Base-by-base conservation (phyloP, 139 green algal species). In the Chlamydomonas asymmetrica region DNA sequence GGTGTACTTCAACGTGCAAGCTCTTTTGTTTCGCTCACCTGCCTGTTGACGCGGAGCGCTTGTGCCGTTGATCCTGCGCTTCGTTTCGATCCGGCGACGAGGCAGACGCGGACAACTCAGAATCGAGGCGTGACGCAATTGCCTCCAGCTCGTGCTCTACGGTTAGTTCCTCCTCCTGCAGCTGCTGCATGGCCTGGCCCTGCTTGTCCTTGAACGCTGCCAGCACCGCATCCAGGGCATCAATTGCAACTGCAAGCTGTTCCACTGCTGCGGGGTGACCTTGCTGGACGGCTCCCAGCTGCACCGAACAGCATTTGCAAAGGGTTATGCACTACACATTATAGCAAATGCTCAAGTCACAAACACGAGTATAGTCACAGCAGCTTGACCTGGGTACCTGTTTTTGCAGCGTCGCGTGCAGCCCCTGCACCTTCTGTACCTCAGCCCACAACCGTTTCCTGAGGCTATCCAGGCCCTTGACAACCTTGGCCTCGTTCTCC, bases 121-220 rank as follows among this genome's bases (percentile, higher is more conserved):
- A 65, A 29, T 80, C 74, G 9, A 80, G 10, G 18, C 57, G 59
- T 9, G 31, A 27, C 1, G 16, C 74, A 27, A 73, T 73, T 5
- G 54, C 65, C 3, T 71, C 65, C 3, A 80, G 70, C 13, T 80
- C 74, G 29, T 52, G 41, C 43, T 80, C 41, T 52, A 80, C 27
- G 16, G 62, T 35, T 25, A 40, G 34, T 56, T 80, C 65, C 57
- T 80, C 35, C 34, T 50, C n/a, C 22, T 74, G 66, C n/a, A 80
- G 74, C 0, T n/a, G n/a, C 59, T 73, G 43, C 74, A 80, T 37
- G 43, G 52, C 34, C 1, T 34, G 27, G 34, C 57, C 34, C 74
- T 80, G 74, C 74, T 66, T 63, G 8, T 50, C 37, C 2, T 63
- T 63, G 16, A 54, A 63, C 6, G 5, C 43, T 2, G 54, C 41